Conservation (phyloP, 2,329 filamentous ascomycete genomes). For the Zymoseptoria tritici region DNA sequence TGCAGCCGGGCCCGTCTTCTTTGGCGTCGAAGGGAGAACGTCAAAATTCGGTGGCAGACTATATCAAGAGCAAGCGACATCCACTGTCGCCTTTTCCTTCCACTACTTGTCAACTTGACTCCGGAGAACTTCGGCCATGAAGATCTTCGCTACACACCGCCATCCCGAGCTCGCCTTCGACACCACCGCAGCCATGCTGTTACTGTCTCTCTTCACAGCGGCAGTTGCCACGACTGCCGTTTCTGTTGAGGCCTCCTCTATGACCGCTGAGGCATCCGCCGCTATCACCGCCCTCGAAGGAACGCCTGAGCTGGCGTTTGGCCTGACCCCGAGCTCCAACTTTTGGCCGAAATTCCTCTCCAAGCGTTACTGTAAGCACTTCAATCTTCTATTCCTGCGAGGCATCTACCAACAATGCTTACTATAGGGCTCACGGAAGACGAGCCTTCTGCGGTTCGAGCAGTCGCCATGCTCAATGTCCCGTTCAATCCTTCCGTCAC, state of each 20-base stretch:
- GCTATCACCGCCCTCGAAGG: not conserved
- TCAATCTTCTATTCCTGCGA: not conserved
- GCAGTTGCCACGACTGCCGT: not conserved
- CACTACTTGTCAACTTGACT: not conserved
- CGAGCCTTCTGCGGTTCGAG: not conserved
- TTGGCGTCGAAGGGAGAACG: not conserved
- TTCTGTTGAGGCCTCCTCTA: not conserved
- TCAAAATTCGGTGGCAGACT: not conserved
- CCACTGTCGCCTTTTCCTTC: not conserved
- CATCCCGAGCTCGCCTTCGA: not conserved
- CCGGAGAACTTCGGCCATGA: not conserved
- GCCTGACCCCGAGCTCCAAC: not conserved
- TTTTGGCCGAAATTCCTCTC: not conserved
- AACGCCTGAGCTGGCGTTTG: not conserved
- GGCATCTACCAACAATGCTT: not conserved
- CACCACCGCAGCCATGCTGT: not conserved
- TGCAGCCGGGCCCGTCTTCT: no score
- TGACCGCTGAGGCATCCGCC: not conserved
- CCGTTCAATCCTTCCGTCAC: not conserved
- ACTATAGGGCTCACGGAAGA: not conserved
- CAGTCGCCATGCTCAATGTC: not conserved
- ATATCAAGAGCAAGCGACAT: not conserved
- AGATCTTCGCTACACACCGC: not conserved
- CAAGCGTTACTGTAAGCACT: not conserved
- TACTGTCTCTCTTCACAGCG: not conserved